phyloP scores from a whole-genome alignment of 257 asterid genomes.

The Solanum sejunctum region DNA sequence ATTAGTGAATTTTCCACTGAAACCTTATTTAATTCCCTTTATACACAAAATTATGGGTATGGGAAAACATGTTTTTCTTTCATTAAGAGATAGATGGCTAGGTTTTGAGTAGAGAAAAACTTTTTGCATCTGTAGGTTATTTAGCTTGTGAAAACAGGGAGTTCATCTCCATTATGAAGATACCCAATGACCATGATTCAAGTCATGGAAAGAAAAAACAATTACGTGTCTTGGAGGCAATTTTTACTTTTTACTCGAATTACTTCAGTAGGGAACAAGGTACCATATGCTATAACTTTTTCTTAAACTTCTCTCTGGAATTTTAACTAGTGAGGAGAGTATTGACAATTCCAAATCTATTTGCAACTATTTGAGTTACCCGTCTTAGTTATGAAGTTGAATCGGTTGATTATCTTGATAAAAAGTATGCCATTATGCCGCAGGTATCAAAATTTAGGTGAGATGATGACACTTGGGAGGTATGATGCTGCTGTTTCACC shows the following conservation, averaged over 20 bases:
- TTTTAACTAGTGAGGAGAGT: background rate
- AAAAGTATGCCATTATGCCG: background rate
- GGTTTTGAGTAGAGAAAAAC: background rate
- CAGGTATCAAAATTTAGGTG: conserved; percentile 92
- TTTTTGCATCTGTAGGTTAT: background rate
- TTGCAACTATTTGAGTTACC: background rate
- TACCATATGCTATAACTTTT: background rate
- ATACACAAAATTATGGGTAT: background rate
- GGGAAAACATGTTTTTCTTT: background rate
- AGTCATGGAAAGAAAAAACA: background rate
- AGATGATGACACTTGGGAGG: conserved; percentile 96
- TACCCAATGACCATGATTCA: background rate
- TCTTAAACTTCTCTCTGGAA: background rate
- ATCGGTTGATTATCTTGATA: background rate
- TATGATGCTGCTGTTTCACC: conserved; percentile 84
- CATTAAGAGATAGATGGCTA: background rate
- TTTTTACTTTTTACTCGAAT: background rate
- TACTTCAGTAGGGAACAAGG: background rate
- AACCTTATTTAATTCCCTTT: background rate
- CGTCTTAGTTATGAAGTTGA: background rate
- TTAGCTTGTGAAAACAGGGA: background rate
- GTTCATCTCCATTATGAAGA: background rate
- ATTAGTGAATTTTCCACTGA: background rate
- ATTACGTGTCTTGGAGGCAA: background rate
- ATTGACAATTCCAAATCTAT: background rate